Base-by-base conservation (phyloP, 345 rosid species). In the Citrus medica region DNA sequence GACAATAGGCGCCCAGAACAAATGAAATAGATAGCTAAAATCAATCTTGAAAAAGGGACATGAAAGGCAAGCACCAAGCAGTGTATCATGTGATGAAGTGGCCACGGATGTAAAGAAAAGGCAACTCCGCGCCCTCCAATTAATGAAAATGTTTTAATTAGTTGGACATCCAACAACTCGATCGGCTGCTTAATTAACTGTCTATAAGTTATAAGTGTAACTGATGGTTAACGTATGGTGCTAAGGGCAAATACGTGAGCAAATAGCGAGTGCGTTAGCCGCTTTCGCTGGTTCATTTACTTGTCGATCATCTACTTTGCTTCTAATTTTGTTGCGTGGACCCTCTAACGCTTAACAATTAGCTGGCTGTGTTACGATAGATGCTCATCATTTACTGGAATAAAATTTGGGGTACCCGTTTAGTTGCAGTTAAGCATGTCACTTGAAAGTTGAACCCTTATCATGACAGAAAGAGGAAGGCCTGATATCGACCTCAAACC, bases 61-160 rank as follows among this genome's bases (percentile, higher is more conserved):
- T 6, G 51, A 12, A 46, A 46, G 51, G 51, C 51, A 37, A 66
- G 75, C 32, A 42, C 24, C 16, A 40, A 61, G 9, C 48, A 14
- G 28, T 28, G 22, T 46, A 40, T 64, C 88, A 82, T 75, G 56
- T 56, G 75, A 65, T 7, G 67, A 9, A 53, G 22, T 53, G 73
- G 65, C 28, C 58, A 78, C 64, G 79, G 81, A 46, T 1, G 51
- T 46, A 46, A 12, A 19, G 75, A 3, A 58, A 67, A 28, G 65
- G 51, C 17, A 40, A 72, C 69, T 65, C 51, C 59, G n/a, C 63
- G 80, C 74, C 74, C 61, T 66, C 78, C 85, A 78, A 42, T 83
- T 80, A 86, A 85, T 87, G 87, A 32, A 53, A 62, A 76, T 69
- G 42, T 46, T 46, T 40, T 33, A 79, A 78, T 4, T 79, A 64